Evolutionary conservation across 495 filamentous ascomycete species (phyloP), one percentile per base, ranked within the genome.

Genomic region (Penicillium ochrochloron): DNA sequence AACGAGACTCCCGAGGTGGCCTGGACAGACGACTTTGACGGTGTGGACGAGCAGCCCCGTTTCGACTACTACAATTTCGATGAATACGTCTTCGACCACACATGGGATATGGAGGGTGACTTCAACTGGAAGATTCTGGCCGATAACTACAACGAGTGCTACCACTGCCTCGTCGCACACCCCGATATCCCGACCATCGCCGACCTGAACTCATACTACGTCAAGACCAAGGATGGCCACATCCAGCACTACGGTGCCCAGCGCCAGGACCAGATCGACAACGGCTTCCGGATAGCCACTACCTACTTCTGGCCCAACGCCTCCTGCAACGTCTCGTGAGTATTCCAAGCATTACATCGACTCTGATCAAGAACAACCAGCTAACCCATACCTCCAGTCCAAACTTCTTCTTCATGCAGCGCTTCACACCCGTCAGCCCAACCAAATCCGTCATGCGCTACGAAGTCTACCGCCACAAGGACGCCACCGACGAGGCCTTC

Each of bases 111-210:
- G 74, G 80, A 79, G 52, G 79, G 74, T 4, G 72, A 72, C 0
- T 78, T 75, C 64, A 84, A 84, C 72, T 84, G 81, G 82, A 84
- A 84, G 73, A 77, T 77, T 44, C 59, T 81, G 1, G 74, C 74
- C 41, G 81, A 83, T 56, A 83, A 83, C 72, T 84, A 83, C 71
- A 83, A 83, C 64, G 80, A 84, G 64, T 84, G 81, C 66, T 83
- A 83, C 56, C 82, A 83, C 70, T 84, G 81, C 67, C 69, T 66
- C 46, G 81, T 78, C n/a, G 74, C 79, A 0, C 82, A 83, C 54
- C 81, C 80, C 6, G 73, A 78, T 60, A 80, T 83, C 54, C 69
- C 76, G 25, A 75, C 67, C 9, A 70, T 80, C n/a, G 71, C 78
- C 52, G 72, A 83, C 44, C 73, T 83, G 50, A 66, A 71, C 29